phyloP scores from a whole-genome alignment of 2,329 filamentous ascomycete genomes.

The Graphilbum ipis-grandicollis region DNA sequence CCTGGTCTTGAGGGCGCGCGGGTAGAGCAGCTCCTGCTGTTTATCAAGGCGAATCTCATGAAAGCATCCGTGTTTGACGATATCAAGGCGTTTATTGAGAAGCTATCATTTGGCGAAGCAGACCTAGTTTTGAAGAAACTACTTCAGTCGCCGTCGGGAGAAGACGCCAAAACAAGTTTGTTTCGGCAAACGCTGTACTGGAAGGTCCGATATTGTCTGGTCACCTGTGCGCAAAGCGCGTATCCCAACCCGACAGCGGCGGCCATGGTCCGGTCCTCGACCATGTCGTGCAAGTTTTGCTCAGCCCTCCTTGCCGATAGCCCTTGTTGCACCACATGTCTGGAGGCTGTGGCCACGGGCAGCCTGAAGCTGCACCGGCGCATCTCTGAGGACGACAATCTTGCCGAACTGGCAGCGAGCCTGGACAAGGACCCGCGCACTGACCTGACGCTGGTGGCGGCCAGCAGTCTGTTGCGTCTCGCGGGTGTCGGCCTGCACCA shows the following conservation, averaged over 20 bases:
- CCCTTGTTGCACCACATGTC: too few species aligned
- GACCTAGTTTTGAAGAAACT: constrained; percentile 18
- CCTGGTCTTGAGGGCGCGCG: constrained; percentile 9
- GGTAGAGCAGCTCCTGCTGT: constrained; percentile 16
- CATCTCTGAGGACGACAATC: constrained; percentile 9
- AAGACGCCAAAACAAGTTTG: too few species aligned
- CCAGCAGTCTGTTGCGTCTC: constrained; percentile 14
- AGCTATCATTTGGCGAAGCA: constrained; percentile 22
- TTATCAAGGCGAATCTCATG: constrained; percentile 16
- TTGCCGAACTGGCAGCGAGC: constrained; percentile 9
- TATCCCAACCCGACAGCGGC: background rate
- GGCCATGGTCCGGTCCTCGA: too few species aligned
- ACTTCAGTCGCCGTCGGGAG: background rate
- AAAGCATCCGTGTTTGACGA: constrained; percentile 24
- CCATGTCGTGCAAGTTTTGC: too few species aligned
- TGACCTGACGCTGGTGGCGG: constrained; percentile 16
- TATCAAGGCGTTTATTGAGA: constrained; percentile 24
- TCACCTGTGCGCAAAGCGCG: constrained; percentile 19
- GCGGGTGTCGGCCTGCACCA: too few species aligned
- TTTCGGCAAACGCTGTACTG: too few species aligned
- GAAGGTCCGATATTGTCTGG: constrained; percentile 27
- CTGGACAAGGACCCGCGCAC: constrained; percentile 16
- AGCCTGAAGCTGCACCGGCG: constrained; percentile 10
- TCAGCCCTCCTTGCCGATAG: too few species aligned
- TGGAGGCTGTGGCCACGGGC: constrained; percentile 9